Percentiles rank a stretch among this genome's conserved stretches.
Conservation (phyloP, 2,329 filamentous ascomycete genomes). For the Fusarium sp. region DNA sequence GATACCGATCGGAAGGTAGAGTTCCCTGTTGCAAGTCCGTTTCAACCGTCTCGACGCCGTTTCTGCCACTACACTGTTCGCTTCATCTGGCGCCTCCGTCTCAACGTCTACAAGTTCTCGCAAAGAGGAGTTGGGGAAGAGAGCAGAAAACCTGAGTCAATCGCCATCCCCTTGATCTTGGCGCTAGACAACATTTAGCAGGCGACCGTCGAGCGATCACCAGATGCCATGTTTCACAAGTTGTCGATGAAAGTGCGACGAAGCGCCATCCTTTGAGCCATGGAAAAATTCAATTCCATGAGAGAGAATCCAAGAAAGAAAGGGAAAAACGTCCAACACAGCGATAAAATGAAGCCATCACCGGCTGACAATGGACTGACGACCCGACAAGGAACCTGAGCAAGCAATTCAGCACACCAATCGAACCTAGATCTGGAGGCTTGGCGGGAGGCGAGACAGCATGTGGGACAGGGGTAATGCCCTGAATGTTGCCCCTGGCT, state of each 20-base stretch:
- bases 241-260: background rate
- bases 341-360: conserved; percentile 47
- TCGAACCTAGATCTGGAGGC: conserved; percentile 5
- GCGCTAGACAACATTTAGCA: conserved; percentile 21
- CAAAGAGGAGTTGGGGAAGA: background rate
- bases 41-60: conserved; percentile 42
- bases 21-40: conserved; percentile 44
- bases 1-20: conserved; percentile 24
- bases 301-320: background rate
- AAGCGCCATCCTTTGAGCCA: conserved; percentile 7
- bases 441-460: conserved; percentile 27
- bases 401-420: conserved; percentile 9
- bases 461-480: conserved; percentile 39
- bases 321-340: conserved; percentile 39
- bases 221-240: conserved; percentile 31
- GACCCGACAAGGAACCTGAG: conserved; percentile 3
- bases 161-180: conserved; percentile 5
- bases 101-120: conserved; percentile 10
- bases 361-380: conserved; percentile 46
- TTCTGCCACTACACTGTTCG: conserved; percentile 22
- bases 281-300: conserved; percentile 12
- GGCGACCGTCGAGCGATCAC: conserved; percentile 6
- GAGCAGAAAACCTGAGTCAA: conserved; percentile 15
- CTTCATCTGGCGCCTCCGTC: conserved; percentile 27
- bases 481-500: conserved; percentile 34